Evolutionary conservation across 1,284 basidiomycete species (phyloP).

Genomic region (Microbotryum lychnidis-dioicae): DNA sequence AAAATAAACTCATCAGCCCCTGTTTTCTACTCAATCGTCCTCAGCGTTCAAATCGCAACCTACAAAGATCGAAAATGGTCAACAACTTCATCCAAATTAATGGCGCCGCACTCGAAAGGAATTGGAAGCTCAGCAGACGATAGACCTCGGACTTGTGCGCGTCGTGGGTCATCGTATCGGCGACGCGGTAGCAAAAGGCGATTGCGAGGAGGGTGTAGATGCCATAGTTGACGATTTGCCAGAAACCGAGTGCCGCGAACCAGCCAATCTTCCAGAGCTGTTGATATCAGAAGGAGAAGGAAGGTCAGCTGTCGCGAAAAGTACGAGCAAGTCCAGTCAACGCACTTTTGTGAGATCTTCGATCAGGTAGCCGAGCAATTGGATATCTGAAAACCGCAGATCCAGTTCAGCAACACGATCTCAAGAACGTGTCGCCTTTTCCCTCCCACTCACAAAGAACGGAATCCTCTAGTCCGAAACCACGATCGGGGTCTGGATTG

Average conservation of each 20-base stretch:
- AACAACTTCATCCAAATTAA: conserved; percentile 29
- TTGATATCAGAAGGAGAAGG: too few species aligned
- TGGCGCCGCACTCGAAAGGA: conserved; percentile 31
- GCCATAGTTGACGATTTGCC: conserved; percentile 59
- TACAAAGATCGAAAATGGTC: conserved; percentile 32
- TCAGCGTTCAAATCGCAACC: too few species aligned
- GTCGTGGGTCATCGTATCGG: conserved; percentile 51
- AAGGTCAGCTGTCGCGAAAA: background rate
- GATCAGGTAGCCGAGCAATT: conserved; percentile 31
- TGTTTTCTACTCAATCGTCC: too few species aligned
- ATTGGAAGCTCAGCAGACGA: conserved; percentile 31
- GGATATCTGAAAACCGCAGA: conserved; percentile 23
- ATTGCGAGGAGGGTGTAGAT: conserved; percentile 62
- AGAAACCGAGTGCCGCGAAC: conserved; percentile 31
- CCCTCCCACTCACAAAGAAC: conserved; percentile 6
- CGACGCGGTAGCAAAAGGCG: conserved; percentile 64
- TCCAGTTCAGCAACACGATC: background rate
- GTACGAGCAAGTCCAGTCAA: background rate
- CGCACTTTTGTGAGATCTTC: conserved; percentile 32
- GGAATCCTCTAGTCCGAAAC: conserved; percentile 32
- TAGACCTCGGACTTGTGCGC: conserved; percentile 30
- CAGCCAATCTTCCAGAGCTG: conserved; percentile 23
- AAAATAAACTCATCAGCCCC: too few species aligned
- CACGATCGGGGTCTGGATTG: conserved; percentile 35
- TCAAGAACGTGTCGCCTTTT: background rate